Base-by-base conservation (phyloP, 441 rosid genomes). In the Brassica balearica region DNA sequence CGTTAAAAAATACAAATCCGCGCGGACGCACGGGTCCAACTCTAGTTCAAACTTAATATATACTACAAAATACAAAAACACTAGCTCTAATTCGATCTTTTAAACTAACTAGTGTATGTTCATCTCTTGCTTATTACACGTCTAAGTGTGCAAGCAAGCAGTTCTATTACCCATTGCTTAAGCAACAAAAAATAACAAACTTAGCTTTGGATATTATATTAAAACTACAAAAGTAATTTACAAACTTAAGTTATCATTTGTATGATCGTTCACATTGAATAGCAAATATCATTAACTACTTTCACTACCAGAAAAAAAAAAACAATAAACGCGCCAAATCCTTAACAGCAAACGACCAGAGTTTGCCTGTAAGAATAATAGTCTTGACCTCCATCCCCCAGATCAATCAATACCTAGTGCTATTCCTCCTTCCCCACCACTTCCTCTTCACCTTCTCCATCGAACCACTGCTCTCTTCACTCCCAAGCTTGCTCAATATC, bases 401-500 rank as follows among this genome's bases (percentile, higher is more conserved):
- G 58, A 90, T 72, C 59, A 84, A 90, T 76, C 61, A 84, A 61
- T 84, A 82, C 90, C 95, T 92, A 23, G 94, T 69, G 78, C 98
- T 96, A 84, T 94, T 96, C 84, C 92, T 90, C 77, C 98, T 94
- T 65, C 94, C 97, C 99, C 98, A 96, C 95, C 95, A 96, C 77
- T 92, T 96, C 94, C 85, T 91, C 83, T 94, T 96, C 80, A 78
- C 88, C 61, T 76, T 86, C 71, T 91, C 95, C 36, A 86, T 82
- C 3, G 89, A 89, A 68, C 92, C 89, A 0, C 89, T 86, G 59
- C 89, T 87, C 84, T 91, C 96, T 77, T 94, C 97, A 12, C 58
- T 92, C 64, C 96, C 97, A 0, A 96, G 96, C 82, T 94, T 96
- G 74, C 89, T 86, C 82, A 96, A 75, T n/a, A 91, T 86, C 80